Conservation (phyloP, 163 green algal genomes). For the Scenedesmus sp. region DNA sequence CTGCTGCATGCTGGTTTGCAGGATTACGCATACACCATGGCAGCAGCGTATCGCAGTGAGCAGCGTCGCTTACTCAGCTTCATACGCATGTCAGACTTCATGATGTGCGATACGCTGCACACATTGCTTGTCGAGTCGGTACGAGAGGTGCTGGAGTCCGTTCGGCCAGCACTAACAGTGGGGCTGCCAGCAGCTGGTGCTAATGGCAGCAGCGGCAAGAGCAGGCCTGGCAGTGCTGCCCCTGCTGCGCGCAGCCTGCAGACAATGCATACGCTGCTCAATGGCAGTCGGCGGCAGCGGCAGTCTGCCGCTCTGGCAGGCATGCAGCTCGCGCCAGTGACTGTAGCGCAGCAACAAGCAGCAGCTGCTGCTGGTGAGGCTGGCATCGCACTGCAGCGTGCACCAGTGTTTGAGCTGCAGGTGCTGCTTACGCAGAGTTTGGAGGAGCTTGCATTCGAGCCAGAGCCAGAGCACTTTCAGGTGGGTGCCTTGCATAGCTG, state of each 20-base stretch:
- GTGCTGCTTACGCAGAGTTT: conserved; percentile 61
- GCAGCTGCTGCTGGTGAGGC: conserved; percentile 9
- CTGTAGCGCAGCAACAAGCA: not conserved
- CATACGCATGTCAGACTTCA: conserved; percentile 86
- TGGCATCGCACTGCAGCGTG: not conserved
- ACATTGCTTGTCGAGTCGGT: conserved; percentile 75
- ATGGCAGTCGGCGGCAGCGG: conserved; percentile 32
- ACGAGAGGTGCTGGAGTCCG: conserved; percentile 64
- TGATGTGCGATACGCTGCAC: conserved; percentile 82
- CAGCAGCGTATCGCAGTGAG: conserved; percentile 80
- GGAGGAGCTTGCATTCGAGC: conserved; percentile 69
- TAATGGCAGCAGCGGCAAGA: conserved; percentile 33
- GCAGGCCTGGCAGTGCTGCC: conserved; percentile 2
- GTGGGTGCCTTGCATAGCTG: conserved; percentile 16
- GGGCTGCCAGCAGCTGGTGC: not conserved
- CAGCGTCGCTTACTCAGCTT: conserved; percentile 81
- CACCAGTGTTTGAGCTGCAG: conserved; percentile 78
- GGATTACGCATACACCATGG: conserved; percentile 85
- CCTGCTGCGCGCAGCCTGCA: not conserved
- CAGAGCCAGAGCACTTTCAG: conserved; percentile 71
- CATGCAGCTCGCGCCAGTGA: conserved; percentile 34
- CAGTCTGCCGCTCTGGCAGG: not conserved
- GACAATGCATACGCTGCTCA: conserved; percentile 19
- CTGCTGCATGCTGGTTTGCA: not conserved
- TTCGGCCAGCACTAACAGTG: conserved; percentile 28